A percentile compares a stretch with the other conserved stretches of the same genome.
Conservation (phyloP, 306 rosid genomes). For the Sindora glabra region DNA sequence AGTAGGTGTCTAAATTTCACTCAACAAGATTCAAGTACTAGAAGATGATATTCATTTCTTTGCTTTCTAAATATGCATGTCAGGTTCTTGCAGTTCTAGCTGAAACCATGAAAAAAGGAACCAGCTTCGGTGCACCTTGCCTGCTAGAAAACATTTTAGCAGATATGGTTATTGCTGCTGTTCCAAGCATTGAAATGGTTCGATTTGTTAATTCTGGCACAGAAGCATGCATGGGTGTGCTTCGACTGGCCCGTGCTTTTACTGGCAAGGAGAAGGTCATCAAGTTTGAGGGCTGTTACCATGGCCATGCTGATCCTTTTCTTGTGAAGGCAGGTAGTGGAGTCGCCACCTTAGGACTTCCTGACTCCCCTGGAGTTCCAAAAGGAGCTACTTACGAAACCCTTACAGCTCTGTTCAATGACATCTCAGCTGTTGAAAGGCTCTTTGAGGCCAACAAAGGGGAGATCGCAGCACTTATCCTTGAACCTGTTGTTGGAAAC, state of each 20-base stretch:
- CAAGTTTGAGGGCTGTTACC: conserved; percentile 97
- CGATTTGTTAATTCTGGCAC: conserved; percentile 95
- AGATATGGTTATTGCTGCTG: conserved; percentile 75
- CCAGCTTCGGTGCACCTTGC: conserved; percentile 98
- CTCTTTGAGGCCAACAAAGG: conserved; percentile 59
- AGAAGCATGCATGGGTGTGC: conserved; percentile 95
- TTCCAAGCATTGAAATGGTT: conserved; percentile 94
- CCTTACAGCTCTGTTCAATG: conserved; percentile 74
- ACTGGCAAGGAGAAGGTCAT: conserved; percentile 64
- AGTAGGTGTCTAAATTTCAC: neutral
- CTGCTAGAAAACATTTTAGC: conserved; percentile 76
- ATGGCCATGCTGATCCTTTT: conserved; percentile 96
- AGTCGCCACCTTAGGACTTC: conserved; percentile 92
- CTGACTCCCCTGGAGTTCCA: conserved; percentile 97
- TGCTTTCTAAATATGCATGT: neutral
- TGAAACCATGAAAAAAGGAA: conserved; percentile 94
- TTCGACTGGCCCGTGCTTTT: conserved; percentile 82
- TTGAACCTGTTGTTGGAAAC: conserved; percentile 95
- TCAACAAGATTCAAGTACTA: neutral
- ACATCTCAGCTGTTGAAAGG: conserved; percentile 56
- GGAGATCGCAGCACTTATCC: conserved; percentile 69
- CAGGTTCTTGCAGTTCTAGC: conserved; percentile 91
- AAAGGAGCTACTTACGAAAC: conserved; percentile 81
- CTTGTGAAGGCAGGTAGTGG: conserved; percentile 97
- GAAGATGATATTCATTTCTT: neutral